Percentiles rank a stretch among this genome's conserved stretches.
These are phyloP conservation scores for Epichloe coenophiala DNA, from an alignment of 2,329 filamentous ascomycete genomes.

Conservation along the genomic window DNA sequence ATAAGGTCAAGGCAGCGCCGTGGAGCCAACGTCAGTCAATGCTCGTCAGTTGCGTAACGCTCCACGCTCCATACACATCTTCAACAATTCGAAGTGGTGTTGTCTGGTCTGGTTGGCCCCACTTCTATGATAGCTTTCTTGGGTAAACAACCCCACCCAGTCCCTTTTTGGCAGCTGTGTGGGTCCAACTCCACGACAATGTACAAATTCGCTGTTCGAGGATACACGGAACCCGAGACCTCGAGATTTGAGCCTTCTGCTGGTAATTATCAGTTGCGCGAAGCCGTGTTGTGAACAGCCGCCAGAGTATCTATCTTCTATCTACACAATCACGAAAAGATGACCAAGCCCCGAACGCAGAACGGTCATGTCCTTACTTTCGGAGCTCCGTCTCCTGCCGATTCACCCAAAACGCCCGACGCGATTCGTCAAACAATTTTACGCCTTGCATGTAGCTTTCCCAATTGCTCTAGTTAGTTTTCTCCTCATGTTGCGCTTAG, in stretches of 20 bases:
- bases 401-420: not conserved
- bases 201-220: too few species aligned
- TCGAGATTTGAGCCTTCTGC: not conserved
- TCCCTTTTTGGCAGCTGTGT: too few species aligned
- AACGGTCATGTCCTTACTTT: not conserved
- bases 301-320: not conserved
- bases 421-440: not conserved
- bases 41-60: slow-evolving; percentile 2
- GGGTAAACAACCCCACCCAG: too few species aligned
- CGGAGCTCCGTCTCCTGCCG: not conserved
- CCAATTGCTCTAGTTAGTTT: not conserved
- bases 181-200: too few species aligned
- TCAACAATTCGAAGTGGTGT: not conserved
- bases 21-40: slow-evolving; percentile 3
- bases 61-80: not conserved
- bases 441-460: not conserved
- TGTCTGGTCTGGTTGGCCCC: not conserved
- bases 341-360: not conserved
- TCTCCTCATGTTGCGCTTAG: slow-evolving; percentile 3
- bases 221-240: not conserved
- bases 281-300: not conserved
- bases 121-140: not conserved
- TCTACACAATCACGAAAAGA: not conserved
- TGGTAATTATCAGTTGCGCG: not conserved
- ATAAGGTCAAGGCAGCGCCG: slow-evolving; percentile 1